These are phyloP conservation scores for Hygrophorus russula DNA, from an alignment of 768 basidiomycete genomes.

Conservation along the genomic window DNA sequence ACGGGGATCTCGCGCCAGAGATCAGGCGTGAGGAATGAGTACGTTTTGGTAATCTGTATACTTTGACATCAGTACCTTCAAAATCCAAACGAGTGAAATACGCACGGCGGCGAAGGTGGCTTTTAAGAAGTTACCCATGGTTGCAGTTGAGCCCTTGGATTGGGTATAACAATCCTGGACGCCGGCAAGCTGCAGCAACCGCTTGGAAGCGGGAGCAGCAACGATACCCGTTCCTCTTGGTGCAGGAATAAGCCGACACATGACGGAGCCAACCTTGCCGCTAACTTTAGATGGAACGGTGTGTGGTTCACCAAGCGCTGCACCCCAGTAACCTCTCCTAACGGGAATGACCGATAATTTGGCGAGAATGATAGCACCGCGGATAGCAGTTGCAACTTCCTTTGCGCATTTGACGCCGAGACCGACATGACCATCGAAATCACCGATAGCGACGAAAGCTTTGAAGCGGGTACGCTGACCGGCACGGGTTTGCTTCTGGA, in stretches of 20 bases:
- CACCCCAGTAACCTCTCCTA: constrained; percentile 99
- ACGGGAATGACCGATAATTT: constrained; percentile 98
- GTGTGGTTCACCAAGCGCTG: constrained; percentile 96
- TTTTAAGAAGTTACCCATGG: constrained; percentile 99
- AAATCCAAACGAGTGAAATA: constrained; percentile 8
- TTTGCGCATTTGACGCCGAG: constrained; percentile 99
- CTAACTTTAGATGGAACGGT: constrained; percentile 98
- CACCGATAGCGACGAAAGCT: constrained; percentile 99
- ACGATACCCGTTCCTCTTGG: constrained; percentile 99
- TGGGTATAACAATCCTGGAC: constrained; percentile 97
- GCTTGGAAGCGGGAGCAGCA: constrained; percentile 95
- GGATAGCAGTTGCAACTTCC: constrained; percentile 99
- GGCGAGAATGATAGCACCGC: constrained; percentile 97
- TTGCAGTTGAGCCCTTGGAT: constrained; percentile 96
- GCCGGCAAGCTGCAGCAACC: constrained; percentile 94
- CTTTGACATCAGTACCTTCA: background rate
- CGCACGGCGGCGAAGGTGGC: constrained; percentile 87
- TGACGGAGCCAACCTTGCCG: constrained; percentile 98
- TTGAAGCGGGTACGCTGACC: constrained; percentile 99
- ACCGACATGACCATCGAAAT: constrained; percentile 97
- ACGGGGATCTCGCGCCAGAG: constrained; percentile 93
- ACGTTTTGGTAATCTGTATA: constrained; percentile 88
- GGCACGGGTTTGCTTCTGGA: constrained; percentile 99
- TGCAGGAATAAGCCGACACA: constrained; percentile 97
- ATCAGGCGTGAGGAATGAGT: constrained; percentile 96